Evolutionary conservation across 2,329 filamentous ascomycete species (phyloP).

Genomic region (Paraphoma sp.): DNA sequence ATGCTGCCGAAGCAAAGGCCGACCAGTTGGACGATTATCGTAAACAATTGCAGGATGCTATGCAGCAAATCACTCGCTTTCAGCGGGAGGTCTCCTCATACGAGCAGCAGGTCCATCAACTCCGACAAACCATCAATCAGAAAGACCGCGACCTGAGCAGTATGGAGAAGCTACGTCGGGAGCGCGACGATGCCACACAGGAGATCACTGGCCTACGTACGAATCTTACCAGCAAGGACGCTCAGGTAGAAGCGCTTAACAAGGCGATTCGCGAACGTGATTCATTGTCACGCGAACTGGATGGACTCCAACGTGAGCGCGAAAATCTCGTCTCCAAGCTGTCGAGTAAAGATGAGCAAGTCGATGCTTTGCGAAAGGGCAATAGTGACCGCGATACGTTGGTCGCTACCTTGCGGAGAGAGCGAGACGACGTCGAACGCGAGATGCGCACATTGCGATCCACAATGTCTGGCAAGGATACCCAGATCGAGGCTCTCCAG

Average conservation of each 20-base stretch:
- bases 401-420: conserved; percentile 36
- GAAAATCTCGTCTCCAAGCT: conserved; percentile 35
- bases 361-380: conserved; percentile 35
- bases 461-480: conserved; percentile 38
- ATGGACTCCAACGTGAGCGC: conserved; percentile 39
- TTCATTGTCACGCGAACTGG: conserved; percentile 33
- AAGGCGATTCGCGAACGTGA: conserved; percentile 37
- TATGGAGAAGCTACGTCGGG: conserved; percentile 33
- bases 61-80: conserved; percentile 42
- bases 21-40: conserved; percentile 47
- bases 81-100: conserved; percentile 35
- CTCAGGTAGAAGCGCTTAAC: conserved; percentile 40
- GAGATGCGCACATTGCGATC: conserved; percentile 34
- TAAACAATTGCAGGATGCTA: conserved; percentile 41
- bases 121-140: conserved; percentile 34
- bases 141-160: conserved; percentile 41
- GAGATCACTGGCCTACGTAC: conserved; percentile 39
- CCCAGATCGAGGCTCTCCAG: conserved; percentile 45
- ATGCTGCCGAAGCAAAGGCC: conserved; percentile 41
- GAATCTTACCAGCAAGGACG: conserved; percentile 36
- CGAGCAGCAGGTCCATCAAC: conserved; percentile 42
- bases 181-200: conserved; percentile 43
- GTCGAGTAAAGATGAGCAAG: conserved; percentile 37
- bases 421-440: conserved; percentile 29
- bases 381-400: conserved; percentile 38